phyloP scores from a whole-genome alignment of 306 rosid species.

The Begonia fuchsioides region DNA sequence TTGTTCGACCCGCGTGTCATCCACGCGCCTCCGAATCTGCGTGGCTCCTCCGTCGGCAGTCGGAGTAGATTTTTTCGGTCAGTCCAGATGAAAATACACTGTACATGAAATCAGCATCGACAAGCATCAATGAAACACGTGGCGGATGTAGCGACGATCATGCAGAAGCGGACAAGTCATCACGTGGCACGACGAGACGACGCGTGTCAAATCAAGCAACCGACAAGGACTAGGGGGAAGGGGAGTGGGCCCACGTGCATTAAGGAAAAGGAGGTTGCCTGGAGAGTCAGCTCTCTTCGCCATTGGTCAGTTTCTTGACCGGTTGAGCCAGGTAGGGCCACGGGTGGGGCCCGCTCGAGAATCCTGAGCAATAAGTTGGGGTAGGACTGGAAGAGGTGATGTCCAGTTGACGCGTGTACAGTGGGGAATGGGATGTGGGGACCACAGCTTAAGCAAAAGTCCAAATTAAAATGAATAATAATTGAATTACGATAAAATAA shows the following conservation, averaged over 20 bases:
- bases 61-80: too few species aligned
- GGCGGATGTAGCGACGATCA: too few species aligned
- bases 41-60: too few species aligned
- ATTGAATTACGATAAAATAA: too few species aligned
- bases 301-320: neutral
- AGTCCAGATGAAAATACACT: too few species aligned
- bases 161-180: neutral
- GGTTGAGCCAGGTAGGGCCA: neutral
- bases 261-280: neutral
- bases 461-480: neutral
- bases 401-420: constrained; percentile 1
- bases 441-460: neutral
- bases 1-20: too few species aligned
- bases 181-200: neutral
- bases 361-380: neutral
- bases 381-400: neutral
- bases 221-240: neutral
- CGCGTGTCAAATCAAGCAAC: neutral
- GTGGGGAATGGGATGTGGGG: neutral
- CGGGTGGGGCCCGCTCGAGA: neutral
- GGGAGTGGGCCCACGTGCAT: neutral
- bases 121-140: too few species aligned
- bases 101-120: too few species aligned
- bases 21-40: too few species aligned
- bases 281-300: neutral